Conservation (phyloP, 495 filamentous ascomycete species). For the Mytilinidion resinicola region DNA sequence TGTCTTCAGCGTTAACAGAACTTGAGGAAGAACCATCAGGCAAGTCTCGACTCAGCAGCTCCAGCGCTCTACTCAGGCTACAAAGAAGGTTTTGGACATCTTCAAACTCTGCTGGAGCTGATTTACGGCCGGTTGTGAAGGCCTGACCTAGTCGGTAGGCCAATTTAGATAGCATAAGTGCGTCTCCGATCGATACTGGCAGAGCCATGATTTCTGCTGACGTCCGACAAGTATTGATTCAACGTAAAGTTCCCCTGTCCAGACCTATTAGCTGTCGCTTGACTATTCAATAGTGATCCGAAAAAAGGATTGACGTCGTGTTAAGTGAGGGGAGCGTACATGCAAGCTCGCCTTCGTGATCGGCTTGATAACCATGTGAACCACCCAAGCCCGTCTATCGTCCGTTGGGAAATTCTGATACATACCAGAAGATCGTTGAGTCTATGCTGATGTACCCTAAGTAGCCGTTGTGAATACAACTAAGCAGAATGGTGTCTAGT, state of each 20-base stretch:
- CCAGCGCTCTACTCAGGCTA: conserved; percentile 1
- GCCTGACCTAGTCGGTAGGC: conserved; percentile 4
- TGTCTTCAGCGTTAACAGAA: background rate
- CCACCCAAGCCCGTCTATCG: too few relatives aligned
- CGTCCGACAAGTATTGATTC: background rate
- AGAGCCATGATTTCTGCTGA: background rate
- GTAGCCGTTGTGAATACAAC: too few relatives aligned
- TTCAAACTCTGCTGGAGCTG: conserved; percentile 7
- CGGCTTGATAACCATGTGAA: too few relatives aligned
- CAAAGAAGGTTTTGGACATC: conserved; percentile 9
- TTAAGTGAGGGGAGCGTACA: too few relatives aligned
- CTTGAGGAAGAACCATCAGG: background rate
- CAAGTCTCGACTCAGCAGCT: conserved; percentile 4
- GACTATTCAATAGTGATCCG: background rate
- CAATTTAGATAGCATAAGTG: background rate
- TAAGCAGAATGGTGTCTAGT: too few relatives aligned
- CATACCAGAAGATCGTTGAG: too few relatives aligned
- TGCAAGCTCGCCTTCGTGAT: too few relatives aligned
- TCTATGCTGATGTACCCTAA: too few relatives aligned
- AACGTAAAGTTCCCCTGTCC: background rate
- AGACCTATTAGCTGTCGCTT: background rate
- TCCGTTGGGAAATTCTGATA: too few relatives aligned
- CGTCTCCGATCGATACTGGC: conserved; percentile 7
- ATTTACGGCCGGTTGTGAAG: conserved; percentile 3
- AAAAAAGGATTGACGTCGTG: too few relatives aligned